Evolutionary conservation across 2,329 filamentous ascomycete species (phyloP).

Genomic region (Exophiala xenobiotica): DNA sequence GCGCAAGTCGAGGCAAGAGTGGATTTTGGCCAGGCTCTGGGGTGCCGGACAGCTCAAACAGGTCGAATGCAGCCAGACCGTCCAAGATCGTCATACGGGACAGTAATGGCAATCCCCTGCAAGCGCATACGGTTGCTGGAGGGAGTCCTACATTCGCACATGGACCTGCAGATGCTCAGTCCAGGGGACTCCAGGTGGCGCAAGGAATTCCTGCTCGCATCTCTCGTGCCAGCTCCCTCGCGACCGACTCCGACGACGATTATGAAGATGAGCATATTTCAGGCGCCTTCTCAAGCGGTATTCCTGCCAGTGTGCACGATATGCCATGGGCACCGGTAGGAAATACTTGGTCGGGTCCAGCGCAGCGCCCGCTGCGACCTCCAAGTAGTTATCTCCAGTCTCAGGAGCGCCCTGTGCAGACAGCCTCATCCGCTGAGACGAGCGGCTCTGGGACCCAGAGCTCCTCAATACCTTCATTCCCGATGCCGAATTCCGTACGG

Average conservation of each 20-base stretch:
- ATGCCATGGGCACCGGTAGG: constrained; percentile 32
- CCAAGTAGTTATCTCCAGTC: constrained; percentile 44
- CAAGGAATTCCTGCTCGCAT: constrained; percentile 45
- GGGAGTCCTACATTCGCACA: constrained; percentile 46
- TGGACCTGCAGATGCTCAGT: constrained; percentile 32
- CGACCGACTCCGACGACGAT: constrained; percentile 39
- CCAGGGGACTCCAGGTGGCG: constrained; percentile 37
- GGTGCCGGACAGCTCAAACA: constrained; percentile 36
- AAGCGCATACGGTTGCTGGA: constrained; percentile 42
- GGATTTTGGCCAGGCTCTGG: constrained; percentile 43
- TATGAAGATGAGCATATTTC: constrained; percentile 31
- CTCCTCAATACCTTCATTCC: constrained; percentile 30
- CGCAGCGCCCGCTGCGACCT: constrained; percentile 35
- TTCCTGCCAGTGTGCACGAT: constrained; percentile 32
- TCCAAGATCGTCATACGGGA: constrained; percentile 35
- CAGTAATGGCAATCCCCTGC: constrained; percentile 35
- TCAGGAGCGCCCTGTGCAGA: constrained; percentile 37
- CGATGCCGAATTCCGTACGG: constrained; percentile 26
- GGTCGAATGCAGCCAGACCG: constrained; percentile 27
- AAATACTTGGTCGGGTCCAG: constrained; percentile 30
- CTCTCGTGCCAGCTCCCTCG: constrained; percentile 44
- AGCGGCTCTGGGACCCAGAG: constrained; percentile 11
- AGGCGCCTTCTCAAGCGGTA: constrained; percentile 33
- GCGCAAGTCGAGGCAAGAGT: constrained; percentile 27
- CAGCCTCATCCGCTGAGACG: constrained; percentile 18